Evolutionary conservation across 2,329 filamentous ascomycete species (phyloP).

Genomic region (Pseudogymnoascus sp.): DNA sequence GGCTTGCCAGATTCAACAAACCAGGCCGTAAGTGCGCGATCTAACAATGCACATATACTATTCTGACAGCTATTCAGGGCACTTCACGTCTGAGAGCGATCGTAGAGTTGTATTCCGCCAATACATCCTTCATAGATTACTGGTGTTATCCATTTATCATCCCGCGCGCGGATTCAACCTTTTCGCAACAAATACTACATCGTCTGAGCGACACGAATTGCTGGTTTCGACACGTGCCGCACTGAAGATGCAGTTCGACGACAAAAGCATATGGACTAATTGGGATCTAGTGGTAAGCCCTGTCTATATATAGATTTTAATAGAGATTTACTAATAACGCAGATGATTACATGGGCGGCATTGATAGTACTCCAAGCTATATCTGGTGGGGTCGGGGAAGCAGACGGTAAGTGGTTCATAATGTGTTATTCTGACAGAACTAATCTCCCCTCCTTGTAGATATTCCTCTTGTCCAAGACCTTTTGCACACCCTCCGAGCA

Average conservation of each 20-base stretch:
- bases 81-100: slow-evolving; percentile 30
- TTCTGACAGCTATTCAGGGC: slow-evolving; percentile 12
- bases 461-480: slow-evolving; percentile 21
- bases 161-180: slow-evolving; percentile 35
- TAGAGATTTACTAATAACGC: neutral
- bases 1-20: slow-evolving; percentile 35
- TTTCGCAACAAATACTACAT: slow-evolving; percentile 33
- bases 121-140: slow-evolving; percentile 36
- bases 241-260: slow-evolving; percentile 34
- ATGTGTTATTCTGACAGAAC: neutral
- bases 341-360: slow-evolving; percentile 39
- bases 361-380: slow-evolving; percentile 37
- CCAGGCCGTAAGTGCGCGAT: slow-evolving; percentile 1
- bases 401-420: slow-evolving; percentile 27
- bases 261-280: slow-evolving; percentile 38
- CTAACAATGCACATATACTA: neutral
- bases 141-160: slow-evolving; percentile 39
- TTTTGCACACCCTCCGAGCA: slow-evolving; percentile 20
- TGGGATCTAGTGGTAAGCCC: slow-evolving; percentile 33
- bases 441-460: slow-evolving; percentile 13
- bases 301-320: neutral
- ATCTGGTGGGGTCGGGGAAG: slow-evolving; percentile 34
- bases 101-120: slow-evolving; percentile 34
- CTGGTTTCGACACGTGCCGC: slow-evolving; percentile 36
- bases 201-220: slow-evolving; percentile 35